phyloP scores from a whole-genome alignment of 805 yeast species.

The Ogataea chonburiensis region DNA sequence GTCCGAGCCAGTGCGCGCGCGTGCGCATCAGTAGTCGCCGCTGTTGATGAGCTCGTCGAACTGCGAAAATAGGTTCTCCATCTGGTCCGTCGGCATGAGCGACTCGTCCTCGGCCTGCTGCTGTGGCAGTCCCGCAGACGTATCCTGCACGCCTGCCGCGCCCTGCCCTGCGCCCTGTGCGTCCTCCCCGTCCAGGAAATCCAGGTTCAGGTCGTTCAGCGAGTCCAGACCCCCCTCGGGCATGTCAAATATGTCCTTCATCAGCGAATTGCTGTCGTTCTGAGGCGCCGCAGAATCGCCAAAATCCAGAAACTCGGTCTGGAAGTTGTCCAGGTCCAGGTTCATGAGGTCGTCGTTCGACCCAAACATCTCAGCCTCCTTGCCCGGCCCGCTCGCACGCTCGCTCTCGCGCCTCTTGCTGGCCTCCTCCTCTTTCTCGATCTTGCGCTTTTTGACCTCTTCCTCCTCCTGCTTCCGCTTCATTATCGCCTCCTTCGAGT shows the following conservation, averaged over 20 bases:
- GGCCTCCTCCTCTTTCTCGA: slow-evolving; percentile 22
- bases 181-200: slow-evolving; percentile 23
- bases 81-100: slow-evolving; percentile 32
- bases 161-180: slow-evolving; percentile 8
- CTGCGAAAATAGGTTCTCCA: slow-evolving; percentile 33
- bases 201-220: slow-evolving; percentile 29
- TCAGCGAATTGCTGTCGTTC: slow-evolving; percentile 9
- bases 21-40: slow-evolving; percentile 7
- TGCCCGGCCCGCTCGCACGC: slow-evolving; percentile 3
- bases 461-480: slow-evolving; percentile 25
- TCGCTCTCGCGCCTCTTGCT: slow-evolving; percentile 18
- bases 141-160: background rate
- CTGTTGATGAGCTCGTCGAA: slow-evolving; percentile 33
- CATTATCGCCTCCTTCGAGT: slow-evolving; percentile 28
- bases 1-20: too few species aligned
- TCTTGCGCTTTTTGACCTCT: slow-evolving; percentile 19
- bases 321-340: slow-evolving; percentile 30
- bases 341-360: slow-evolving; percentile 28
- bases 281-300: slow-evolving; percentile 10
- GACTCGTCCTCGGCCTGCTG: slow-evolving; percentile 13
- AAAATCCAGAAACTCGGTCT: slow-evolving; percentile 21
- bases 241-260: slow-evolving; percentile 14
- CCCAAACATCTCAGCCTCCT: slow-evolving; percentile 14
- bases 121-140: slow-evolving; percentile 3
- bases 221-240: slow-evolving; percentile 14